Conservation (phyloP, 179 eudicot genomes). For the Spinacia oleracea region DNA sequence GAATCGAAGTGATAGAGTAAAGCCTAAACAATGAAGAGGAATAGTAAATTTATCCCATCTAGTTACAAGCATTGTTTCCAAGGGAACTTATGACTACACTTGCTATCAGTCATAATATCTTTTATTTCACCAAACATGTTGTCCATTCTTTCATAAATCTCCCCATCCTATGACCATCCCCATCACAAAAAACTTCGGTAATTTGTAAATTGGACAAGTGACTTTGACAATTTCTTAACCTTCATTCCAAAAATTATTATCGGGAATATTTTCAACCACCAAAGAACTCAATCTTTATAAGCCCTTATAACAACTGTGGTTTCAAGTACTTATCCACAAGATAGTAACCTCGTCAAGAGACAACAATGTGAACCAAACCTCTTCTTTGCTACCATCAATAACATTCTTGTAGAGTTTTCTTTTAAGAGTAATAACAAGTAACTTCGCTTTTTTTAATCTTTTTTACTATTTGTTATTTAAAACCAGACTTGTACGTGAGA, state of each 20-base stretch:
- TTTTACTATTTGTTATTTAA: constrained; percentile 14
- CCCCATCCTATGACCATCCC: constrained; percentile 27
- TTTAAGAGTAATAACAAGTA: neutral
- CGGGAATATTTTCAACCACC: neutral
- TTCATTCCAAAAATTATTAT: constrained; percentile 22
- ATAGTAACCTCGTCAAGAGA: neutral
- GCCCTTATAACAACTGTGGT: neutral
- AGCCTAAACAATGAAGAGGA: too few species aligned
- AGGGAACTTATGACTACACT: too few species aligned
- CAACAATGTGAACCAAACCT: constrained; percentile 28
- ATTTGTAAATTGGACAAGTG: constrained; percentile 1
- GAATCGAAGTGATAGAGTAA: too few species aligned
- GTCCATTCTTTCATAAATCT: too few species aligned
- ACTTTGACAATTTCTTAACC: neutral
- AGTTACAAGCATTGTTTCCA: too few species aligned
- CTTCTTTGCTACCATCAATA: constrained; percentile 27
- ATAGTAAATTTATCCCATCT: too few species aligned
- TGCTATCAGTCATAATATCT: too few species aligned
- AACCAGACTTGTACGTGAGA: neutral
- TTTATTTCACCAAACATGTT: too few species aligned
- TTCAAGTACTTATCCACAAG: neutral
- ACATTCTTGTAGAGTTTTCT: neutral
- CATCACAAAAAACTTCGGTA: constrained; percentile 9
- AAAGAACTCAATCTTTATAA: neutral
- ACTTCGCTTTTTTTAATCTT: constrained; percentile 2